Evolutionary conservation across 2,329 filamentous ascomycete species (phyloP).

Genomic region (Sporothrix inflata): DNA sequence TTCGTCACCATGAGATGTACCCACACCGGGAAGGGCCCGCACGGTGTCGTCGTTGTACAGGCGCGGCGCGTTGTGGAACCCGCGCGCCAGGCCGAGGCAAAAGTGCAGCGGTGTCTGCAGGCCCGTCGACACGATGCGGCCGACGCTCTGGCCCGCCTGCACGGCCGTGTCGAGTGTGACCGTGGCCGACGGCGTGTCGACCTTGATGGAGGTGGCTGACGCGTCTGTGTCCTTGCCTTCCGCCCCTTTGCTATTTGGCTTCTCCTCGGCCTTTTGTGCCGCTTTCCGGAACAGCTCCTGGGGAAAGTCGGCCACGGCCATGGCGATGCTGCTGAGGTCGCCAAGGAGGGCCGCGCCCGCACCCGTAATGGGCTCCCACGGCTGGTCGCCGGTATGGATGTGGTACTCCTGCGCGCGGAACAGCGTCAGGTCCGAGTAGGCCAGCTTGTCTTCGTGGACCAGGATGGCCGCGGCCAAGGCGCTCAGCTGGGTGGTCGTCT

Average conservation of each 20-base stretch:
- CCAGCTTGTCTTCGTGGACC: constrained; percentile 62
- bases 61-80: constrained; percentile 84
- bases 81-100: constrained; percentile 77
- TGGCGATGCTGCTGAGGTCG: constrained; percentile 77
- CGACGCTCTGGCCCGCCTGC: constrained; percentile 49
- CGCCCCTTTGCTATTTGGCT: constrained; percentile 33
- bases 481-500: constrained; percentile 58
- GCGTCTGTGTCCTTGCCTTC: neutral
- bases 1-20: constrained; percentile 56
- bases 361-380: constrained; percentile 77
- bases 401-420: constrained; percentile 63
- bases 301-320: constrained; percentile 78
- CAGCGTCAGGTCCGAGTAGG: constrained; percentile 74
- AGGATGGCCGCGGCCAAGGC: constrained; percentile 71
- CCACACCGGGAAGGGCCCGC: constrained; percentile 42
- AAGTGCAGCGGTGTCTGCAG: constrained; percentile 84
- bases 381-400: constrained; percentile 70
- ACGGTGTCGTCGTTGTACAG: constrained; percentile 85
- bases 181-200: neutral
- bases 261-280: constrained; percentile 37
- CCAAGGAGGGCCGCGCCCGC: constrained; percentile 78
- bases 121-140: constrained; percentile 73
- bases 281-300: constrained; percentile 49
- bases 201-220: neutral
- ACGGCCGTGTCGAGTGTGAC: constrained; percentile 28